These are phyloP conservation scores for Candida sp. DNA, from an alignment of 1,139 yeast genomes.

Conservation along the genomic window DNA sequence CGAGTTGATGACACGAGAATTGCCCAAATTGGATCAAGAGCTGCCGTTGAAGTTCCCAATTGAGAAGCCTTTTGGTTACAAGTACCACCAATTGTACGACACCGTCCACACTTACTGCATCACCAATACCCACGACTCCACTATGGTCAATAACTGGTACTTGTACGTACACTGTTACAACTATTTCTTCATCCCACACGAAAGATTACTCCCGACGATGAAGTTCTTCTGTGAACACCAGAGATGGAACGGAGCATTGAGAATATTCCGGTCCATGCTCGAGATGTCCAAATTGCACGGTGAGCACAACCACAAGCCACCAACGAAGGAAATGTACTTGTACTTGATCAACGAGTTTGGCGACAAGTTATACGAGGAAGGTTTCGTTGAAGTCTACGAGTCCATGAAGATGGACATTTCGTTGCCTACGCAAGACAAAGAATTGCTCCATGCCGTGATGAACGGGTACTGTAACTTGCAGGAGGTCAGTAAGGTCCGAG, in stretches of 20 bases:
- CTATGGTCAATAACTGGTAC: slow-evolving; percentile 62
- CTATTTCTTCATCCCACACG: slow-evolving; percentile 63
- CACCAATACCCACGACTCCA: slow-evolving; percentile 40
- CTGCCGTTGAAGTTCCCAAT: slow-evolving; percentile 26
- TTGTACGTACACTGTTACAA: slow-evolving; percentile 64
- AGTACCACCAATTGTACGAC: slow-evolving; percentile 38
- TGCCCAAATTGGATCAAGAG: slow-evolving; percentile 50
- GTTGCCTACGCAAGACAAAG: slow-evolving; percentile 58
- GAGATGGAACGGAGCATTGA: slow-evolving; percentile 67
- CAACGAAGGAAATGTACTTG: slow-evolving; percentile 71
- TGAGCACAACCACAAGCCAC: slow-evolving; percentile 45
- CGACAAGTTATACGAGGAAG: slow-evolving; percentile 62
- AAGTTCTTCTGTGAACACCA: slow-evolving; percentile 59
- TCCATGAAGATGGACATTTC: slow-evolving; percentile 68
- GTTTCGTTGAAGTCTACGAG: slow-evolving; percentile 69
- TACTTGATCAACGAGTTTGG: slow-evolving; percentile 70
- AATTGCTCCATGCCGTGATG: slow-evolving; percentile 63
- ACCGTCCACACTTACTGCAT: slow-evolving; percentile 51
- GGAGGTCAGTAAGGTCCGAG: slow-evolving; percentile 62
- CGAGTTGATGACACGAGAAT: slow-evolving; percentile 62
- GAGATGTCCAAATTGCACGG: slow-evolving; percentile 61
- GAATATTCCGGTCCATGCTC: slow-evolving; percentile 67
- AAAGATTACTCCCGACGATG: slow-evolving; percentile 64
- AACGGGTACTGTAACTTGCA: slow-evolving; percentile 70
- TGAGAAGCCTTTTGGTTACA: slow-evolving; percentile 26